A percentile compares a stretch with the other conserved stretches of the same genome.
Conservation (phyloP, 768 basidiomycete species). For the Dioszegia hungarica region DNA sequence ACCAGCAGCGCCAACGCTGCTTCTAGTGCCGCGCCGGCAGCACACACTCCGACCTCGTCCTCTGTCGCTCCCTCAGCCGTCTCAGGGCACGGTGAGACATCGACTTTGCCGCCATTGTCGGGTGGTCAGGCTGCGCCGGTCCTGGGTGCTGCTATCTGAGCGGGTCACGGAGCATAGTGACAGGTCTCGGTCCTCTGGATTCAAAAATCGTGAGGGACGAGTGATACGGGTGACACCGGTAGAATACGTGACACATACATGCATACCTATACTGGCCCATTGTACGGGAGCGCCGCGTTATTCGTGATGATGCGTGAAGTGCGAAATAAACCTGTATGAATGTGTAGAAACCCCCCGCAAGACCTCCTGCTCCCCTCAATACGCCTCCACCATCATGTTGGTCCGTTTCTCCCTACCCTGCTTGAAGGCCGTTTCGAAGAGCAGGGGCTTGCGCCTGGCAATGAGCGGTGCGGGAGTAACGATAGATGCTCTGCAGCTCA, state of each 20-base stretch:
- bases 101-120: background rate
- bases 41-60: too few relatives aligned
- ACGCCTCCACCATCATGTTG: background rate
- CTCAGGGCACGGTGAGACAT: too few relatives aligned
- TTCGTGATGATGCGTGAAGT: too few relatives aligned
- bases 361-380: background rate
- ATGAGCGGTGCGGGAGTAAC: conserved; percentile 49
- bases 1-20: background rate
- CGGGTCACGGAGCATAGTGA: background rate
- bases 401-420: conserved; percentile 16
- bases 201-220: too few relatives aligned
- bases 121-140: background rate
- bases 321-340: background rate
- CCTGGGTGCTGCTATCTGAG: background rate
- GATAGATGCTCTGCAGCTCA: conserved; percentile 47
- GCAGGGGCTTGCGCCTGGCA: conserved; percentile 38
- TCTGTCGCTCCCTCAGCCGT: too few relatives aligned
- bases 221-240: too few relatives aligned
- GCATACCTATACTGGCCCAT: too few relatives aligned
- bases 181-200: too few relatives aligned
- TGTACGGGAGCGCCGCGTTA: too few relatives aligned
- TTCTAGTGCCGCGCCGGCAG: background rate
- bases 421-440: conserved; percentile 50
- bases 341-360: background rate
- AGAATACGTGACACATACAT: too few relatives aligned